phyloP scores from a whole-genome alignment of 2,329 filamentous ascomycete genomes.

The Paecilomyces sp. region DNA sequence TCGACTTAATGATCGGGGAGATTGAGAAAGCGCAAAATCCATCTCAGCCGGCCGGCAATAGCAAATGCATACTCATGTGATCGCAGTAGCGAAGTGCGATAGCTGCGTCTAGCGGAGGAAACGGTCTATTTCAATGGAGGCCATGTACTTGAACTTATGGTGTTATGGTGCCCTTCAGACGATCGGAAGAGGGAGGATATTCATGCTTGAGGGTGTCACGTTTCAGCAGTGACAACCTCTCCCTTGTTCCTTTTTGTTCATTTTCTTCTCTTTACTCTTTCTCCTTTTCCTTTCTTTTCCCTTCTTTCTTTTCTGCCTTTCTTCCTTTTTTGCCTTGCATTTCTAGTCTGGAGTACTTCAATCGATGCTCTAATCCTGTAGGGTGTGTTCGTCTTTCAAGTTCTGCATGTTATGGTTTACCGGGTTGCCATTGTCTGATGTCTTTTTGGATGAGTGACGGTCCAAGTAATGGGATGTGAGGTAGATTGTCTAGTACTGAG shows the following conservation, averaged over 20 bases:
- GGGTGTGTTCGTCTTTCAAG: neutral
- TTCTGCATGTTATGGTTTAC: neutral
- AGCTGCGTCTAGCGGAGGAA: neutral
- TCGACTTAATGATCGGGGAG: slow-evolving; percentile 88
- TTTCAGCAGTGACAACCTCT: neutral
- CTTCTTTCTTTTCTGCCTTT: too few species aligned
- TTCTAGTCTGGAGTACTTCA: neutral
- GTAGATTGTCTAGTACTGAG: neutral
- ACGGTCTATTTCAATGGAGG: slow-evolving; percentile 2
- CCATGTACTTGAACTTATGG: neutral
- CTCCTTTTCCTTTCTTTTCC: too few species aligned
- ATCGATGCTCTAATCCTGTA: neutral
- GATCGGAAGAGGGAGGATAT: neutral
- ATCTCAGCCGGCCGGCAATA: slow-evolving; percentile 68
- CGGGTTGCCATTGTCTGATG: neutral
- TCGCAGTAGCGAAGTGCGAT: neutral
- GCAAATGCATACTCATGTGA: slow-evolving; percentile 85
- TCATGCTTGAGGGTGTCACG: neutral
- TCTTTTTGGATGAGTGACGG: neutral
- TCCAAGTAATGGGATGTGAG: neutral
- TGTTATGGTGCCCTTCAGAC: neutral
- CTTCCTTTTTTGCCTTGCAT: too few species aligned
- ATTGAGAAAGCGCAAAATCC: slow-evolving; percentile 94
- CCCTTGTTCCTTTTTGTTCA: neutral
- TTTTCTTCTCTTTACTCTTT: too few species aligned